phyloP scores from a whole-genome alignment of 257 asterid species.

The Solanum habrochaites region DNA sequence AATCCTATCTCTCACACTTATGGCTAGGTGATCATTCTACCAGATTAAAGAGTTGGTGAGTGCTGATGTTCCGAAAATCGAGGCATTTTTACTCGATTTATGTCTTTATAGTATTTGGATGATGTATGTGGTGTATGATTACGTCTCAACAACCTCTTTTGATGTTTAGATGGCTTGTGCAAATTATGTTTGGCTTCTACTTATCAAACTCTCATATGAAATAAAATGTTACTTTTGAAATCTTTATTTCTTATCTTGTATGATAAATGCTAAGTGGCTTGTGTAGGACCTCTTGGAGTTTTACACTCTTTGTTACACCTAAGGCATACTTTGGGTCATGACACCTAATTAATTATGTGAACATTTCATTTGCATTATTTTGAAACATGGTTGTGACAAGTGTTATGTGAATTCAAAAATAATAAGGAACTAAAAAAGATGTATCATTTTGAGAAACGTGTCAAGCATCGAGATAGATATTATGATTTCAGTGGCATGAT shows the following conservation, averaged over 20 bases:
- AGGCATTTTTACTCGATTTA: neutral
- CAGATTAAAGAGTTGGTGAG: neutral
- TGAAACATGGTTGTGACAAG: neutral
- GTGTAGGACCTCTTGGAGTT: neutral
- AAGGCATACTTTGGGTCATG: neutral
- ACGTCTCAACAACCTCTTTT: neutral
- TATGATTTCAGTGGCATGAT: neutral
- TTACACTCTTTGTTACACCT: neutral
- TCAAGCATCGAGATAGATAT: neutral
- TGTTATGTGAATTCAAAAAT: neutral
- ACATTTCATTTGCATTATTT: neutral
- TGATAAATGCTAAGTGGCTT: neutral
- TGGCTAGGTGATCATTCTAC: neutral
- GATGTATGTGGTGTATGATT: neutral
- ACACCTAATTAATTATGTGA: neutral
- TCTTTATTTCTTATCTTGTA: neutral
- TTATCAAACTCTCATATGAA: neutral
- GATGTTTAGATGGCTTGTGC: neutral
- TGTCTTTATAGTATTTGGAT: neutral
- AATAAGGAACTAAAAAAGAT: neutral
- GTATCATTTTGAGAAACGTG: neutral
- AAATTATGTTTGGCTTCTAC: too few species aligned
- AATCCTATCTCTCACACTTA: neutral
- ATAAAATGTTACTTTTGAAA: neutral
- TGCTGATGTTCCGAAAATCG: neutral